Evolutionary conservation across 176 grass and related monocot species (phyloP), one percentile per base, ranked within the genome.

Genomic region (Hyparrhenia diplandra): DNA sequence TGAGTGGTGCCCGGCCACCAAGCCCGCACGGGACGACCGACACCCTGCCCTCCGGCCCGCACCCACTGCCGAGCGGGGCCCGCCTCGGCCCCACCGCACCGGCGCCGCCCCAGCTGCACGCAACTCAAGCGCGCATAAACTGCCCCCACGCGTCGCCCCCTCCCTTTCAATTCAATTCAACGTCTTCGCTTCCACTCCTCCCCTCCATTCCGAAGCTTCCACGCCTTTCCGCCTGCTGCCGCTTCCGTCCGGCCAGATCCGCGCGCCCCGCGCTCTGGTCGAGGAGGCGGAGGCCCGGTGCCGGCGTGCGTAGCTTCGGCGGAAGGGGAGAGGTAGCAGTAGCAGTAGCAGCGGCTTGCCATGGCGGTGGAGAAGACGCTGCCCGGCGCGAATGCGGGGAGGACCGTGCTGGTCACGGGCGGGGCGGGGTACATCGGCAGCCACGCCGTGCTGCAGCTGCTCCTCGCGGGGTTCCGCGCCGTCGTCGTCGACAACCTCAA

Each of bases 391-490:
- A 69, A 3, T n/a, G 81, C 29, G 34, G 61, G n/a, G 41, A 82
- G 77, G 78, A 85, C 91, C 23, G 86, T 94, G 47, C 89, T 94
- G 40, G 93, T 95, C 5, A 95, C 93, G 12, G 93, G 93, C 5
- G 93, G 93, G 39, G 93, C 93, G 1, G 93, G 93, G 4, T 95
- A 95, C 93, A 92, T 95, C 73, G 93, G 93, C 25, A 95, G 90
- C 87, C 93, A 95, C 87, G 91, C 93, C 60, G 90, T 88, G 75
- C 85, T 95, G 68, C 90, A 95, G 85, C 85, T 95, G 1, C 90
- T 95, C 18, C 87, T 95, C 57, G 54, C 72, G 4, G 93, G 93
- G 0, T 90, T 87, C 84, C 82, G 69, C 87, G 90, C 87, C 71
- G 79, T 87, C 47, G 87, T 89, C 58, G 71, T 92, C 46, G 93